A percentile compares a stretch with the other conserved stretches of the same genome.
Evolutionary conservation across 176 grass and related monocot species (phyloP).

Genomic region (Metroxylon sagu): DNA sequence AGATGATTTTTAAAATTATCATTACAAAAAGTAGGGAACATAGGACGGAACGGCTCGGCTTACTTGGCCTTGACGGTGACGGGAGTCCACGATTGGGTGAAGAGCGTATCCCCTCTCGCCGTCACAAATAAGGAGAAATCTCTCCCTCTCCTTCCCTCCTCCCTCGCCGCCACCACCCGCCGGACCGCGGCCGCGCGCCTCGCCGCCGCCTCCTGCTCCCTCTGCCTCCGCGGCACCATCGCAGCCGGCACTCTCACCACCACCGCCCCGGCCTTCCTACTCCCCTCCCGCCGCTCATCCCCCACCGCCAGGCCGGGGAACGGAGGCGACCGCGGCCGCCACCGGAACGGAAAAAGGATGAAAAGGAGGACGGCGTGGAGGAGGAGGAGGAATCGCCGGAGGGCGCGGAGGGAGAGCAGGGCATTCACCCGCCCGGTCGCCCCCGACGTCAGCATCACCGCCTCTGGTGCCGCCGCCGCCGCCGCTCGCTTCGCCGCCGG

Average conservation of each 20-base stretch:
- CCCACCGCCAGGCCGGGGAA: background rate
- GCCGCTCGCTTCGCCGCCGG: background rate
- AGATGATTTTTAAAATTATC: background rate
- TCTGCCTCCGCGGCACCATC: constrained; percentile 12
- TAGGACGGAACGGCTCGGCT: background rate
- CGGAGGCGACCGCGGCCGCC: background rate
- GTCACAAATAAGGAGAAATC: constrained; percentile 34
- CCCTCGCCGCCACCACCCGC: constrained; percentile 28
- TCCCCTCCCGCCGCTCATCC: constrained; percentile 19
- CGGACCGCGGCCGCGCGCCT: constrained; percentile 11
- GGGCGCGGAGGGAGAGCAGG: constrained; percentile 5
- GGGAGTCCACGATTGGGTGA: constrained; percentile 75
- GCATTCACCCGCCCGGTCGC: constrained; percentile 19
- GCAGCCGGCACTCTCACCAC: background rate
- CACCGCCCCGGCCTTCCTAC: constrained; percentile 25
- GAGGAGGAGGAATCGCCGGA: background rate
- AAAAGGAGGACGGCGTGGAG: constrained; percentile 5
- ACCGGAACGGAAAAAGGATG: constrained; percentile 6
- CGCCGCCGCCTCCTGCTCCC: constrained; percentile 8
- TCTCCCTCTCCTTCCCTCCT: constrained; percentile 39
- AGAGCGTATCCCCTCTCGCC: constrained; percentile 52
- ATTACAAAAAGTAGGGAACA: background rate
- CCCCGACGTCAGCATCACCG: constrained; percentile 10
- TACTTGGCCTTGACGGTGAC: constrained; percentile 12
- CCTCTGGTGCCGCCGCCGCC: background rate